Evolutionary conservation across 2,329 filamentous ascomycete species (phyloP), one percentile per base, ranked within the genome.

Genomic region (Neonectria coccinea): DNA sequence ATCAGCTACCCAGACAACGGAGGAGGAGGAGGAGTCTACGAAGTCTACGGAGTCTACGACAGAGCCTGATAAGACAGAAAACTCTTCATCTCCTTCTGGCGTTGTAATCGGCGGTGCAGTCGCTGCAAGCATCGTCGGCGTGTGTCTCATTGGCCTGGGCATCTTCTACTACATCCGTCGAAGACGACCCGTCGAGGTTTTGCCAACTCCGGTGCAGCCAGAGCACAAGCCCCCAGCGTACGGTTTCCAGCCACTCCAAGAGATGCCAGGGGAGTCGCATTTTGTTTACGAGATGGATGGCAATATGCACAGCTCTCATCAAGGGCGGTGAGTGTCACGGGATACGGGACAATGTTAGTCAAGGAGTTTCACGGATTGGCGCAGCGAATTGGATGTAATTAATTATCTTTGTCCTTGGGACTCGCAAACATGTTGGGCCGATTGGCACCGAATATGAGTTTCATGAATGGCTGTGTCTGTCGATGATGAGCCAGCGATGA

Each of bases 261-360:
- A 64, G 53, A 56, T 62, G 36, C 20, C 20, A 12, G 54, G 59
- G 25, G 41, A 64, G 48, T 44, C 57, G 20, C 53, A 55, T 48
- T 60, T 59, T 66, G 54, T 67, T 25, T 63, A 70, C 18, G 64
- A 70, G 53, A 52, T 67, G 47, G 66, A 66, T 50, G 31, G 51
- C 10, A 55, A 54, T 42, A 12, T 39, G 14, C 42, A 36, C 39
- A 48, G 31, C 47, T 33, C 47, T 51, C 47, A 33, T 33, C 27
- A 33, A 51, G 47, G 47, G 33, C 47, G 47, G 27, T 33, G 47
- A 51, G 47, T 33, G 47, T 31, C 47, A 33, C n/a, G 47, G 27
- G 29, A 51, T 51, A 51, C 10, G 10, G 27, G 39, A 42, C 39
- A 12, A 51, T 20, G 47, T 51, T 51, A 20, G 47, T 31, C 47